These are phyloP conservation scores for Hysterangium stoloniferum DNA, from an alignment of 768 basidiomycete species.

Conservation along the genomic window DNA sequence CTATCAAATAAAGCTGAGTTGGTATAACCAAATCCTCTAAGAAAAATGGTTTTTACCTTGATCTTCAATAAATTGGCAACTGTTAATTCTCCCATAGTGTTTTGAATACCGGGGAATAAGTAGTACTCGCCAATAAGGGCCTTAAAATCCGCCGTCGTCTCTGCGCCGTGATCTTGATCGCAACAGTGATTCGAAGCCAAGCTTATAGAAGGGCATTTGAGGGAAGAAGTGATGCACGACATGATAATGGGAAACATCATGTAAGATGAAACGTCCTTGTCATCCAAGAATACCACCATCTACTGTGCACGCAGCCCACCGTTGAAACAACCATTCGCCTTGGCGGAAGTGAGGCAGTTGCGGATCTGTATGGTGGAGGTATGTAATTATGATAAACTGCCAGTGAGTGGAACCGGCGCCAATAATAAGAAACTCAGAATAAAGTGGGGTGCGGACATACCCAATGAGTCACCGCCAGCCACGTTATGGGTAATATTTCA, in stretches of 20 bases:
- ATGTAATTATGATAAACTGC: not conserved
- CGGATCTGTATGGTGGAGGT: slow-evolving; percentile 51
- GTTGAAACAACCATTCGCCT: slow-evolving; percentile 20
- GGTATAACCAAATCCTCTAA: not conserved
- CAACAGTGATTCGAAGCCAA: not conserved
- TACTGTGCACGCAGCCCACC: not conserved
- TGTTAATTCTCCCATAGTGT: slow-evolving; percentile 8
- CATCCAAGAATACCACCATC: slow-evolving; percentile 2
- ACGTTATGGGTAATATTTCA: slow-evolving; percentile 21
- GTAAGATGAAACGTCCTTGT: slow-evolving; percentile 2
- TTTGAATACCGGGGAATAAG: not conserved
- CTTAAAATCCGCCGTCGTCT: not conserved
- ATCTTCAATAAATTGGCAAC: slow-evolving; percentile 8
- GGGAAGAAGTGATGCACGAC: slow-evolving; percentile 7
- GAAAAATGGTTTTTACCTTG: not conserved
- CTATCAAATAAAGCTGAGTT: not conserved
- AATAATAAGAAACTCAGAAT: slow-evolving; percentile 30
- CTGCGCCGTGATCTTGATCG: not conserved
- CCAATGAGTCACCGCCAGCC: slow-evolving; percentile 49
- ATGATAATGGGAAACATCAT: slow-evolving; percentile 2
- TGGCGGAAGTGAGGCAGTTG: slow-evolving; percentile 46
- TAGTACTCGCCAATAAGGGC: slow-evolving; percentile 1
- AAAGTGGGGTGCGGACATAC: slow-evolving; percentile 50
- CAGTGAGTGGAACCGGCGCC: not conserved
- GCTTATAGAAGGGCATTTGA: slow-evolving; percentile 11